Evolutionary conservation across 164 flowering plant genomes (phyloP).

Genomic region (Chimonanthus praecox): DNA sequence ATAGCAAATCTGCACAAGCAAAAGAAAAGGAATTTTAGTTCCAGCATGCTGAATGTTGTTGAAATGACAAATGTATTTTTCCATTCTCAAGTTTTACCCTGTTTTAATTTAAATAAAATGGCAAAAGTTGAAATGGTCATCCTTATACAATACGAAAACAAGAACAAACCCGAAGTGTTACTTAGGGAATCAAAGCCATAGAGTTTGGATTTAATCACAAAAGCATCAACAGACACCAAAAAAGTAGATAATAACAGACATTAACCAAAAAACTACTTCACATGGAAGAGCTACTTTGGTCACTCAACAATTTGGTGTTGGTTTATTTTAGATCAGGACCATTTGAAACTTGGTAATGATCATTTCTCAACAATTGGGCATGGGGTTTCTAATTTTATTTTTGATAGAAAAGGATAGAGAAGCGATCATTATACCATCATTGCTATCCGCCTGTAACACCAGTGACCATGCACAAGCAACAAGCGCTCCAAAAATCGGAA

Average conservation of each 20-base stretch:
- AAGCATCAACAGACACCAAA: neutral
- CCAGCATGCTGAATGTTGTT: neutral
- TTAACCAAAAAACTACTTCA: neutral
- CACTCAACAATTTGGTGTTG: neutral
- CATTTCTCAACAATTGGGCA: no score
- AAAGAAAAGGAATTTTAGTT: neutral
- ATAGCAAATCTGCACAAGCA: constrained; percentile 72
- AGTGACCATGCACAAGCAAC: constrained; percentile 86
- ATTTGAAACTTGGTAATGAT: no score
- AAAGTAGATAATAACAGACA: neutral
- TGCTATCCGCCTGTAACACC: constrained; percentile 83
- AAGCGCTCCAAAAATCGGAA: constrained; percentile 73
- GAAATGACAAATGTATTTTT: neutral
- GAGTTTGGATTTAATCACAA: neutral
- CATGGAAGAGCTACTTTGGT: neutral
- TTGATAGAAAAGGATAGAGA: neutral
- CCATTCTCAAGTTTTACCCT: neutral
- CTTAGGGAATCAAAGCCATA: neutral
- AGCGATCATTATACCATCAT: constrained; percentile 56
- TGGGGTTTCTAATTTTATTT: neutral
- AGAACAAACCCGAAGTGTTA: neutral
- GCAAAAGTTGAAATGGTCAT: neutral
- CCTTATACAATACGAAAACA: neutral
- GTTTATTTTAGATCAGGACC: neutral
- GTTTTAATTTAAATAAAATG: neutral